These are phyloP conservation scores for thale cress (Arabidopsis thaliana) DNA, from an alignment of 345 rosid species.

Conservation along the genomic window TAIR10.1 NC_003070.9:28173501-28174000, in stretches of 20 bases:
- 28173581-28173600: neutral
- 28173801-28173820: conserved; percentile 30
- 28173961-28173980: conserved; percentile 36
- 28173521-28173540: neutral
- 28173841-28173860: conserved; percentile 1
- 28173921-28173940: conserved; percentile 4
- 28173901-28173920: conserved; percentile 4
- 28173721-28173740: conserved; percentile 4
- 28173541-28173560: neutral
- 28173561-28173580: neutral
- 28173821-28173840: conserved; percentile 33
- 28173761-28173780: conserved; percentile 37
- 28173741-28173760: conserved; percentile 18
- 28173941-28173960: conserved; percentile 5
- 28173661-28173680: conserved; percentile 16
- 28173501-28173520: neutral
- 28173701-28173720: conserved; percentile 23
- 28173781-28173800: conserved; percentile 24
- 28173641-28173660: neutral
- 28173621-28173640: neutral
- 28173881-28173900: conserved; percentile 8
- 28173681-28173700: conserved; percentile 10
- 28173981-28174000: conserved; percentile 40
- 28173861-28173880: conserved; percentile 15
- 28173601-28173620: conserved; percentile 1